phyloP scores from a whole-genome alignment of 208 protist genomes.

The Balamuthia mandrillaris region DNA sequence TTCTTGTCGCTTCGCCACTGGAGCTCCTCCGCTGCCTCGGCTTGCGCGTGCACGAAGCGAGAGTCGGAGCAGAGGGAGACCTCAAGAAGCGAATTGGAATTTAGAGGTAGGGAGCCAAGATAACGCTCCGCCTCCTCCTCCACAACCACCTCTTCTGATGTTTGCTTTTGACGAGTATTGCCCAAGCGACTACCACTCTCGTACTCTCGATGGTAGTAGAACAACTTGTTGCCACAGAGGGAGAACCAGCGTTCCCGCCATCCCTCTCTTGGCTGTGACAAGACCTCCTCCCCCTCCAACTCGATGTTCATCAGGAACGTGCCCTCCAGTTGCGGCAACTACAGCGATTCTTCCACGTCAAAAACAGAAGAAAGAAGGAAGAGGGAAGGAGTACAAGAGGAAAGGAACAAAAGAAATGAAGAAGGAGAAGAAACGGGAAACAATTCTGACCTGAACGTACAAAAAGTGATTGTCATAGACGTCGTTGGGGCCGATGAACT shows the following conservation, averaged over 20 bases:
- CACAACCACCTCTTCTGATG: too few relatives aligned
- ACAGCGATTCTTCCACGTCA: too few relatives aligned
- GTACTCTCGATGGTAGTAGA: not conserved
- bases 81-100: too few relatives aligned
- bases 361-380: not conserved
- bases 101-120: too few relatives aligned
- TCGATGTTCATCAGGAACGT: not conserved
- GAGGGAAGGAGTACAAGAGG: not conserved
- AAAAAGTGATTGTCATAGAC: conserved; percentile 26
- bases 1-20: too few relatives aligned
- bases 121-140: too few relatives aligned
- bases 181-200: too few relatives aligned
- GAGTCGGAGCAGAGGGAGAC: too few relatives aligned
- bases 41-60: too few relatives aligned
- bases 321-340: conserved; percentile 6
- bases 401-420: too few relatives aligned
- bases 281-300: not conserved
- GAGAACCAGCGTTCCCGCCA: not conserved
- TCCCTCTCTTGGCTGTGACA: not conserved
- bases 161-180: too few relatives aligned
- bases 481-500: not conserved
- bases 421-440: not conserved
- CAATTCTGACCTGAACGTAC: not conserved
- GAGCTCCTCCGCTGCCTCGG: too few relatives aligned
- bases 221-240: not conserved